Percentiles rank a stretch among this genome's conserved stretches.
Conservation (phyloP, 306 rosid species). For the Sechiopsis laciniata region DNA sequence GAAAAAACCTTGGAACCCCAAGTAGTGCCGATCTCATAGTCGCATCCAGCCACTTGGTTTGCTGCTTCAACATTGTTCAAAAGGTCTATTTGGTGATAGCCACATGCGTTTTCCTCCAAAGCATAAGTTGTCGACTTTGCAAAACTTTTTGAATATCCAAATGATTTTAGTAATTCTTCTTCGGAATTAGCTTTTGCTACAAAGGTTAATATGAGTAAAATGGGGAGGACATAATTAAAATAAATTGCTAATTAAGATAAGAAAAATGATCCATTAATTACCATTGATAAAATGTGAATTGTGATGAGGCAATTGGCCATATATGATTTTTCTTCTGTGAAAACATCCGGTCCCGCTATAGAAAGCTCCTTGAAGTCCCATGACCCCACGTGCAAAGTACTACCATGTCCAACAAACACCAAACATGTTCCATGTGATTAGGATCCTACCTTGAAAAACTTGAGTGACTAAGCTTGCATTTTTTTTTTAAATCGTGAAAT, state of each 20-base stretch:
- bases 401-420: not conserved
- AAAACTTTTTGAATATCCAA: not conserved
- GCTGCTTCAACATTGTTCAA: not conserved
- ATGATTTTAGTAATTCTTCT: not conserved
- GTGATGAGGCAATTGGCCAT: conserved; percentile 40
- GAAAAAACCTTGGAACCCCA: conserved; percentile 15
- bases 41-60: not conserved
- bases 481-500: no score
- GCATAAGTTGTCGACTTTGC: not conserved
- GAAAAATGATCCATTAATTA: not conserved
- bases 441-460: no score
- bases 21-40: not conserved
- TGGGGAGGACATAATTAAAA: no score
- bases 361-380: conserved; percentile 41
- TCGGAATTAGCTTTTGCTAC: conserved; percentile 1
- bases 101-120: not conserved
- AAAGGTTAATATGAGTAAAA: no score
- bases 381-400: conserved; percentile 27
- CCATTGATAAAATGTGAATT: not conserved
- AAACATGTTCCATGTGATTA: not conserved
- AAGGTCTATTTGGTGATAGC: not conserved
- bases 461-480: no score
- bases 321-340: conserved; percentile 44
- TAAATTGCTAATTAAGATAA: no score
- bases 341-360: conserved; percentile 26